Percentiles rank a stretch among this genome's conserved stretches.
phyloP scores from a whole-genome alignment of 257 asterid species.

The Fraxinus cuspidata region DNA sequence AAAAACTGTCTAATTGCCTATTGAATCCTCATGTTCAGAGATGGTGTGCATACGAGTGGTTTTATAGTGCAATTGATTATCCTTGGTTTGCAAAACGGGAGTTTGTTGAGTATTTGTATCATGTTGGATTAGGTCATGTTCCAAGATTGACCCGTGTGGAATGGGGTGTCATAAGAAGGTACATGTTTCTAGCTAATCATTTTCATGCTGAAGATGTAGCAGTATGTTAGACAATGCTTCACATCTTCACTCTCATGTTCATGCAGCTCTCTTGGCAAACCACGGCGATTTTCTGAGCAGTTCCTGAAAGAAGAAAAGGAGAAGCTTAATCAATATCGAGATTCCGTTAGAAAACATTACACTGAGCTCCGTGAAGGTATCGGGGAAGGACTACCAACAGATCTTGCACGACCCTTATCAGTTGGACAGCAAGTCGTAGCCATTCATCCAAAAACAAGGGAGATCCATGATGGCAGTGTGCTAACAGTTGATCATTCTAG shows the following conservation, averaged over 20 bases:
- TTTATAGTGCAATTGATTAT: slow-evolving; percentile 92
- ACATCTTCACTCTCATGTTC: slow-evolving; percentile 24
- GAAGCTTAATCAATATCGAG: slow-evolving; percentile 85
- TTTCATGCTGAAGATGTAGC: background rate
- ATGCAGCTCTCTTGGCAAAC: slow-evolving; percentile 92
- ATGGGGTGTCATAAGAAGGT: slow-evolving; percentile 68
- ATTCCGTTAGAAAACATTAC: slow-evolving; percentile 85
- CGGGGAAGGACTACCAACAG: slow-evolving; percentile 84
- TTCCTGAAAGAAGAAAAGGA: slow-evolving; percentile 94
- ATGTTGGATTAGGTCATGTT: slow-evolving; percentile 64
- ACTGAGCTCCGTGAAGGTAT: slow-evolving; percentile 83
- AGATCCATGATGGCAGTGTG: slow-evolving; percentile 85
- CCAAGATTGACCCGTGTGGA: slow-evolving; percentile 60
- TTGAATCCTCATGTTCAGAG: slow-evolving; percentile 58
- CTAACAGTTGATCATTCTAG: slow-evolving; percentile 83
- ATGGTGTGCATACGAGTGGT: slow-evolving; percentile 94
- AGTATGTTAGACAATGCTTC: background rate
- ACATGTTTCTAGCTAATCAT: background rate
- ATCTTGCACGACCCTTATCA: slow-evolving; percentile 87
- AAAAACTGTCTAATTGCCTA: slow-evolving; percentile 55
- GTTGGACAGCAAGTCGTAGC: slow-evolving; percentile 97
- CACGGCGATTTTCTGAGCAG: slow-evolving; percentile 87
- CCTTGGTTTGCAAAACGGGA: slow-evolving; percentile 95
- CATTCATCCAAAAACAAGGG: slow-evolving; percentile 93
- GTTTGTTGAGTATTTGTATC: slow-evolving; percentile 83